Conservation (phyloP, 2,329 filamentous ascomycete genomes). For the Arthrobotrys musiformis region DNA sequence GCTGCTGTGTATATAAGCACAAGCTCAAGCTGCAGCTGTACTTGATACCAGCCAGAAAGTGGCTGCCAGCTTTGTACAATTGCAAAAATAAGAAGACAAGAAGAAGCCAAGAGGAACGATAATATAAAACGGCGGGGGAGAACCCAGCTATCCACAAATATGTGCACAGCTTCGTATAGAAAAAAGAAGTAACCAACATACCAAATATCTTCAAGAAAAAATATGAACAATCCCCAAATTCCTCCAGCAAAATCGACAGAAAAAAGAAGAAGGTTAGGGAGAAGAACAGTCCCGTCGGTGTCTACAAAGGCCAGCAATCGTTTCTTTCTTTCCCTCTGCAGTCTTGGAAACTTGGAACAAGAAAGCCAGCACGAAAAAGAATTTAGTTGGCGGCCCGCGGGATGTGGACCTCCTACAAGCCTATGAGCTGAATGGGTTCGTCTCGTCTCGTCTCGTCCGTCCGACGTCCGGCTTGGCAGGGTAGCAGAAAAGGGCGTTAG, state of each 20-base stretch:
- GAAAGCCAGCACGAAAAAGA: not conserved
- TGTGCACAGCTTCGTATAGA: not conserved
- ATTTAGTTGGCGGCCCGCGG: not conserved
- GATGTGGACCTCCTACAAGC: not conserved
- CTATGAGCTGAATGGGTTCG: conserved; percentile 27
- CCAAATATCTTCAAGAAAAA: not conserved
- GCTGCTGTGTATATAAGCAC: not conserved
- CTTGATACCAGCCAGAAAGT: too few species aligned
- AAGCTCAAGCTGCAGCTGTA: too few species aligned
- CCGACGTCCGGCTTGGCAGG: conserved; percentile 41
- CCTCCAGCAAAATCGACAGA: not conserved
- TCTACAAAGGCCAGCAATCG: conserved; percentile 9
- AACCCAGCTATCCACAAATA: too few species aligned
- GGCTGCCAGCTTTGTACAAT: too few species aligned
- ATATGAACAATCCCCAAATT: too few species aligned
- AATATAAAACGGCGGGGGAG: too few species aligned
- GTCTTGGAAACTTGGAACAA: not conserved
- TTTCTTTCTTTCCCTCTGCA: not conserved
- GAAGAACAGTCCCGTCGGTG: not conserved
- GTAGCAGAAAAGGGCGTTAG: not conserved
- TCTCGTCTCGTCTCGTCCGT: too few species aligned
- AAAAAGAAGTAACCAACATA: not conserved
- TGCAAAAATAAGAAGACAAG: too few species aligned
- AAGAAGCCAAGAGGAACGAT: too few species aligned
- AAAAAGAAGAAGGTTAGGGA: not conserved